Percentiles rank a stretch among this genome's conserved stretches.
Conservation (phyloP, 305 asterid genomes). For the Rubia balearica region DNA sequence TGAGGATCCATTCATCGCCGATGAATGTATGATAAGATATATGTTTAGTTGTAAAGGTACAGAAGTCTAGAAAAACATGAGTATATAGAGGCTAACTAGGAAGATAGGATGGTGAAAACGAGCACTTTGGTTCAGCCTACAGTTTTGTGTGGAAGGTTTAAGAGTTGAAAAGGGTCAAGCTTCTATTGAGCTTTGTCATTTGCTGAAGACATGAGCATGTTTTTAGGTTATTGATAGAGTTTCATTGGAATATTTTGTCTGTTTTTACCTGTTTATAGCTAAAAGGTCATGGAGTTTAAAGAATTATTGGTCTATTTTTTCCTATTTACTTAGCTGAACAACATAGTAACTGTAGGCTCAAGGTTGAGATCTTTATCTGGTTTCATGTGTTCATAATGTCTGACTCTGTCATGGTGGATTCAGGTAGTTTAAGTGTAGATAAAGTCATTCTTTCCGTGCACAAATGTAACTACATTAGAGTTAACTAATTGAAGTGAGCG, state of each 20-base stretch:
- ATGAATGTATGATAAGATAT: too few species aligned
- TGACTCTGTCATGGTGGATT: neutral
- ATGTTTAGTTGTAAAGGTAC: neutral
- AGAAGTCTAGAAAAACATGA: neutral
- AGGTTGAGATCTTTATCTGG: neutral
- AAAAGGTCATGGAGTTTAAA: neutral
- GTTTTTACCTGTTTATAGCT: neutral
- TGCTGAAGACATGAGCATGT: neutral
- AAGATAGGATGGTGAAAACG: neutral
- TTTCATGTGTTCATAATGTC: neutral
- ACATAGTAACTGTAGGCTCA: too few species aligned
- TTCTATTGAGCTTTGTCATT: neutral
- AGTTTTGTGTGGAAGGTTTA: too few species aligned
- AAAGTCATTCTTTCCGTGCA: neutral
- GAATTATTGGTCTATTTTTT: too few species aligned
- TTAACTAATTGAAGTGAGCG: neutral
- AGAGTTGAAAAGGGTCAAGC: neutral
- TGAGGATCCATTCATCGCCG: too few species aligned
- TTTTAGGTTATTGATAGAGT: neutral
- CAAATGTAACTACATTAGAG: neutral
- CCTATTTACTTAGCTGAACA: neutral
- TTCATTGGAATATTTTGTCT: neutral
- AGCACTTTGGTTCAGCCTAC: too few species aligned
- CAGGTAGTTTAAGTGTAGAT: neutral
- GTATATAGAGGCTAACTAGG: neutral